Conservation (phyloP, 2,329 filamentous ascomycete species). For the Pseudocercospora eumusae region DNA sequence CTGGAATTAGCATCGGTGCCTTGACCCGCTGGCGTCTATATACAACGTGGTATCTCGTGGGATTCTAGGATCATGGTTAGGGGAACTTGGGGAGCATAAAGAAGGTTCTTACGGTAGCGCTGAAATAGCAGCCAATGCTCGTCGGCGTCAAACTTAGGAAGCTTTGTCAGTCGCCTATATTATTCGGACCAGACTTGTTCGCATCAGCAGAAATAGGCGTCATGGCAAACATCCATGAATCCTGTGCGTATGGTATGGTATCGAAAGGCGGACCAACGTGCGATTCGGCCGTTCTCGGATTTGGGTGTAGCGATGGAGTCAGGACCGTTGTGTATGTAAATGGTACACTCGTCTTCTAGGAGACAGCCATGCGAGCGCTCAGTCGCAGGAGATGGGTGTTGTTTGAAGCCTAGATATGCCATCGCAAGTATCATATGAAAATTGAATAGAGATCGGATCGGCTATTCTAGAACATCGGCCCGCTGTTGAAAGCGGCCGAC, state of each 20-base stretch:
- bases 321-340: background rate
- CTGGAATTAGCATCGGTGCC: background rate
- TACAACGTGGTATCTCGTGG: constrained; percentile 1
- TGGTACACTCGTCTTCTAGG: background rate
- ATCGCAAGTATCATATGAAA: no score
- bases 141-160: background rate
- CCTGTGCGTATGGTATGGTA: no score
- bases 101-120: background rate
- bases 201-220: no score
- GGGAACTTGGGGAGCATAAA: background rate
- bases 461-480: no score
- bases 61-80: background rate
- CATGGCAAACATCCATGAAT: no score
- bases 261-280: no score
- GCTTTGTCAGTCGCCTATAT: background rate
- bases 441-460: background rate
- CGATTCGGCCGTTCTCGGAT: background rate
- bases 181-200: background rate
- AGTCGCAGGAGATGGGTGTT: no score
- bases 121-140: background rate
- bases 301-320: background rate
- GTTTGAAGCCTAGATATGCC: no score
- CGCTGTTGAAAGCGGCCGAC: background rate
- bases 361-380: background rate
- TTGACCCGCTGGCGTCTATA: background rate